Conservation (phyloP, 1,139 yeast genomes). For the Eremothecium sinecaudum region DNA sequence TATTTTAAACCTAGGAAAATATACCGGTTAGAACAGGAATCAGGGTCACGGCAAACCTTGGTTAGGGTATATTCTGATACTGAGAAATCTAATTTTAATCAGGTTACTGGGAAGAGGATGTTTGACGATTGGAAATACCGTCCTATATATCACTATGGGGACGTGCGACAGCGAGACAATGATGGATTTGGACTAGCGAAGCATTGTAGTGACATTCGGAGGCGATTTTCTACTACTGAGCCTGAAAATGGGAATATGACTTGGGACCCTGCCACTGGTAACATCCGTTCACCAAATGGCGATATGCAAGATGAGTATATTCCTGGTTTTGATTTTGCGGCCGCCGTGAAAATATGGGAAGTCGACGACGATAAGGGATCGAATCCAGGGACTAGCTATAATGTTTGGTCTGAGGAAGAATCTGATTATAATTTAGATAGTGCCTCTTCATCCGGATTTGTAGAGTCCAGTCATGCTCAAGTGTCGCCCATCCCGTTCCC, state of each 20-base stretch:
- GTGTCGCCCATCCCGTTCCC: slow-evolving; percentile 31
- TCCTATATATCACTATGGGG: slow-evolving; percentile 22
- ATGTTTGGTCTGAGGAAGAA: slow-evolving; percentile 11
- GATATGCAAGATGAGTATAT: slow-evolving; percentile 67
- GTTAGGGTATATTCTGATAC: slow-evolving; percentile 48
- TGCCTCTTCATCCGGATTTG: slow-evolving; percentile 11
- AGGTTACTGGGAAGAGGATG: slow-evolving; percentile 40
- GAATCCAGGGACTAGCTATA: slow-evolving; percentile 7
- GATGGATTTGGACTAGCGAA: not conserved
- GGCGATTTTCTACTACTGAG: slow-evolving; percentile 7
- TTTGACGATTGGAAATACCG: slow-evolving; percentile 41
- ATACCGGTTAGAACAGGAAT: slow-evolving; percentile 13
- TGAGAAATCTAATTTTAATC: slow-evolving; percentile 45
- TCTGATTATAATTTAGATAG: slow-evolving; percentile 9
- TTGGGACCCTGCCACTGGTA: slow-evolving; percentile 4
- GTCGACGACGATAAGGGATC: slow-evolving; percentile 10
- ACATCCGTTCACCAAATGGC: slow-evolving; percentile 4
- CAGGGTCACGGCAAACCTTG: slow-evolving; percentile 21
- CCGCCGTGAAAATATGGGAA: slow-evolving; percentile 28
- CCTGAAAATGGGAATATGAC: not conserved
- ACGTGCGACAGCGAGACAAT: slow-evolving; percentile 6
- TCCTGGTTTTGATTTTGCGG: slow-evolving; percentile 49
- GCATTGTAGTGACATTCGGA: slow-evolving; percentile 1
- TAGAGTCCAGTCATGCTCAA: slow-evolving; percentile 23
- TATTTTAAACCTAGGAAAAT: slow-evolving; percentile 19